Evolutionary conservation across 352 stramenopile species (phyloP).

Genomic region (Globisporangium viniferum): DNA sequence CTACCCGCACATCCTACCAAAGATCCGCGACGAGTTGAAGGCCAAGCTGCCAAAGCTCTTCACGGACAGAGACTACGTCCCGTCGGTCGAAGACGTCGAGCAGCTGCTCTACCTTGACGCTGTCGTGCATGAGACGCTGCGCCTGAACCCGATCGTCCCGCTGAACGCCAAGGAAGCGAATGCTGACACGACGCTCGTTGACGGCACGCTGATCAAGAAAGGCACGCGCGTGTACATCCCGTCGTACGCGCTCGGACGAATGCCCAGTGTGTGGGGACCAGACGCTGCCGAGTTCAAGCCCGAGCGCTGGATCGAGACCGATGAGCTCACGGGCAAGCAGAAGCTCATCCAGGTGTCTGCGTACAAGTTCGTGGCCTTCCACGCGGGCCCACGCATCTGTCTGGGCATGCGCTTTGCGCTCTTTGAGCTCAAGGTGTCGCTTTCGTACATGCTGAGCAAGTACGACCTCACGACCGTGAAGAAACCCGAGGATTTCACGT

Average conservation of each 20-base stretch:
- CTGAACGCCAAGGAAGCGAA: constrained; percentile 52
- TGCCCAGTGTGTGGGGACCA: constrained; percentile 39
- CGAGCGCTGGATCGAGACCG: constrained; percentile 53
- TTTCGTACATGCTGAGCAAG: constrained; percentile 32
- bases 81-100: constrained; percentile 45
- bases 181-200: constrained; percentile 48
- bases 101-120: constrained; percentile 57
- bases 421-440: constrained; percentile 45
- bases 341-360: constrained; percentile 9
- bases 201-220: constrained; percentile 53
- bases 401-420: constrained; percentile 46
- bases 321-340: constrained; percentile 21
- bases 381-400: constrained; percentile 40
- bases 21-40: constrained; percentile 46
- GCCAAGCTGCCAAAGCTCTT: constrained; percentile 34
- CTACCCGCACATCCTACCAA: constrained; percentile 46
- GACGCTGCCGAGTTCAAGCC: constrained; percentile 51
- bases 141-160: constrained; percentile 62
- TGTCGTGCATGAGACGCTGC: constrained; percentile 55
- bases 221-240: constrained; percentile 53
- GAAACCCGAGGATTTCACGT: constrained; percentile 38
- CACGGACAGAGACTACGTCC: constrained; percentile 28
- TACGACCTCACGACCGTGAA: constrained; percentile 39
- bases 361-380: constrained; percentile 37
- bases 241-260: constrained; percentile 45